phyloP scores from a whole-genome alignment of 768 basidiomycete species.

The Suillus hirtellus region DNA sequence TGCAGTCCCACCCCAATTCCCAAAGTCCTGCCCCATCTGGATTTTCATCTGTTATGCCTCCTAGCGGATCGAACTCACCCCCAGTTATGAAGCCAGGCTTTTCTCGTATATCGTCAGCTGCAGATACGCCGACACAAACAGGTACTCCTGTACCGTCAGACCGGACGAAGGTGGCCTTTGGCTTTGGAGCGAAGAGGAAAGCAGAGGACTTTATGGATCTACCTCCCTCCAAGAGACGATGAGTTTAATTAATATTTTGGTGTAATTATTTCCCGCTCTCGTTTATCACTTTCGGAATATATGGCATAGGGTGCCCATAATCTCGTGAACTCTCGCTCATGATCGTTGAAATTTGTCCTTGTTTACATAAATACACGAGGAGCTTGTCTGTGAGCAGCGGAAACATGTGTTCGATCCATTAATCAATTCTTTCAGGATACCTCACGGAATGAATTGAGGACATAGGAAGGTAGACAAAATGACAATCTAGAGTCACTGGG shows the following conservation, averaged over 20 bases:
- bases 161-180: constrained; percentile 74
- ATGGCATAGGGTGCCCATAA: not conserved
- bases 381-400: not conserved
- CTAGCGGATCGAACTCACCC: constrained; percentile 54
- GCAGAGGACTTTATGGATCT: constrained; percentile 67
- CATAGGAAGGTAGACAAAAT: not conserved
- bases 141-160: constrained; percentile 64
- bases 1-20: constrained; percentile 39
- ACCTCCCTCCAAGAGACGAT: constrained; percentile 62
- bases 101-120: constrained; percentile 67
- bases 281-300: constrained; percentile 1
- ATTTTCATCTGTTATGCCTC: constrained; percentile 29
- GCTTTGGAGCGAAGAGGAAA: constrained; percentile 79
- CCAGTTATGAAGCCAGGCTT: constrained; percentile 63
- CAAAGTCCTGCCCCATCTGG: constrained; percentile 46
- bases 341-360: not conserved
- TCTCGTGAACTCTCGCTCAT: not conserved
- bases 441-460: not conserved
- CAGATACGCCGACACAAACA: constrained; percentile 46
- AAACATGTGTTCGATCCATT: not conserved
- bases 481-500: not conserved
- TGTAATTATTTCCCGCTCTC: constrained; percentile 2
- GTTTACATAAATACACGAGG: not conserved
- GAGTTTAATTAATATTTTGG: constrained; percentile 13
- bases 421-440: not conserved